Conservation (phyloP, 2,329 filamentous ascomycete species). For the Diaporthe sp. region DNA sequence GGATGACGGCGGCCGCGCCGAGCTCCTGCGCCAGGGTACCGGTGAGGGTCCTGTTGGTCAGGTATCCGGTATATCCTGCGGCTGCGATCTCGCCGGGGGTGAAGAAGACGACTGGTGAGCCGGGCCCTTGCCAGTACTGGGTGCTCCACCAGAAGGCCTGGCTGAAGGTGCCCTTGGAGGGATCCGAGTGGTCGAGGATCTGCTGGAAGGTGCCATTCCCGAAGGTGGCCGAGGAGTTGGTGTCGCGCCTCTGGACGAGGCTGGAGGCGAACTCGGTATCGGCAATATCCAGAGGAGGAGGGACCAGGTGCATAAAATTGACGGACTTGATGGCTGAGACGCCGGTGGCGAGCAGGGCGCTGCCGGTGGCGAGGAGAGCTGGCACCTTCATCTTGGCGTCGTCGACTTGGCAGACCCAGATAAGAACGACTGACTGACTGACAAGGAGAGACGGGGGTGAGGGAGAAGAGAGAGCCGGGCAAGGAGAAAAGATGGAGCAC, state of each 20-base stretch:
- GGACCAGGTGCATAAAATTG: conserved; percentile 32
- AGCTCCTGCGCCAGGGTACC: conserved; percentile 56
- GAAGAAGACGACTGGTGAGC: conserved; percentile 57
- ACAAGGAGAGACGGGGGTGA: background rate
- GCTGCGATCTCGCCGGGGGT: conserved; percentile 57
- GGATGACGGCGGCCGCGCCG: conserved; percentile 56
- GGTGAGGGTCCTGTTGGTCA: conserved; percentile 58
- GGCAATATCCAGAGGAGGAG: conserved; percentile 47
- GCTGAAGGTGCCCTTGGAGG: conserved; percentile 57
- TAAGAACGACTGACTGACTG: background rate
- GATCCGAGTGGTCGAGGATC: conserved; percentile 57
- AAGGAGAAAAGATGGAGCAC: background rate
- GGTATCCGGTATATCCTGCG: conserved; percentile 54
- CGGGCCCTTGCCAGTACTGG: conserved; percentile 57
- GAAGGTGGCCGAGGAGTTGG: conserved; percentile 39
- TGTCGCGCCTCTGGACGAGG: conserved; percentile 36
- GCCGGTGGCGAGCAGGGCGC: conserved; percentile 46
- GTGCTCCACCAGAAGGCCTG: conserved; percentile 59
- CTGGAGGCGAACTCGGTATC: conserved; percentile 39
- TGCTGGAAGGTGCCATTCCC: conserved; percentile 56
- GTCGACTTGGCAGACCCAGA: background rate
- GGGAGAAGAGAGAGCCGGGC: background rate
- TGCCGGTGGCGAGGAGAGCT: conserved; percentile 34
- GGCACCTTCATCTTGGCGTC: conserved; percentile 49
- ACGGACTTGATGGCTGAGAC: conserved; percentile 44